Base-by-base conservation (phyloP, 169 alveolate species). In the Eimeria sp. region DNA sequence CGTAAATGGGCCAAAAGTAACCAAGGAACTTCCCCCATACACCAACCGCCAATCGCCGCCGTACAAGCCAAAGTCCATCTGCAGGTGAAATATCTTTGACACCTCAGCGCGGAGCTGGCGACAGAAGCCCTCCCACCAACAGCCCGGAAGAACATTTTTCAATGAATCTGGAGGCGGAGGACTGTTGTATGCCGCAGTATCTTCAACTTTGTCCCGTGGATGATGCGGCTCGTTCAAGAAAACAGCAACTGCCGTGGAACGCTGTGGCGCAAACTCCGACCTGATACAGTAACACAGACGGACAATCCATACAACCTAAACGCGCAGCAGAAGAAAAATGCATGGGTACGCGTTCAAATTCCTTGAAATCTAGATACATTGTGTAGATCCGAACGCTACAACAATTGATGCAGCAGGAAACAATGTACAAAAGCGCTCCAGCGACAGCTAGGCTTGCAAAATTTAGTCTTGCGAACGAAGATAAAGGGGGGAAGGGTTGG, bases 11-110 rank as follows among this genome's bases (percentile, higher is more conserved):
- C 73, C 51, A 0, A 82, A 20, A 51, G 10, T 13, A 16, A 6
- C 49, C 47, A 82, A 14, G n/a, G 90, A 51, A 49, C 90, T 82
- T 51, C 90, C 90, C 63, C 30, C 90, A 30, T 49, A 51, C 11
- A 82, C 73, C 51, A 82, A 16, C 34, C 90, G 90, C 90, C 90
- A 82, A 27, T 82, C 90, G 4, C 49, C 49, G 49, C 70, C 70
- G n/a, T 82, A 51, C 73, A 82, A 57, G 51, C 73, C 65, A n/a
- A 73, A 82, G 49, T 82, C 90, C 51, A 82, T 20, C 65, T 82
- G 45, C 72, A 82, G 47, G 70, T 54, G 90, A 9, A 49, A 14
- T 3, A 27, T 13, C 73, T 51, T 82, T 9, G 30, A 57, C 10
- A 57, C 18, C 49, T 82, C 90, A 0, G 65, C 3, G 34, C 70